Evolutionary conservation across 139 green algal species (phyloP).

Genomic region (Picochlorum costavermella): DNA sequence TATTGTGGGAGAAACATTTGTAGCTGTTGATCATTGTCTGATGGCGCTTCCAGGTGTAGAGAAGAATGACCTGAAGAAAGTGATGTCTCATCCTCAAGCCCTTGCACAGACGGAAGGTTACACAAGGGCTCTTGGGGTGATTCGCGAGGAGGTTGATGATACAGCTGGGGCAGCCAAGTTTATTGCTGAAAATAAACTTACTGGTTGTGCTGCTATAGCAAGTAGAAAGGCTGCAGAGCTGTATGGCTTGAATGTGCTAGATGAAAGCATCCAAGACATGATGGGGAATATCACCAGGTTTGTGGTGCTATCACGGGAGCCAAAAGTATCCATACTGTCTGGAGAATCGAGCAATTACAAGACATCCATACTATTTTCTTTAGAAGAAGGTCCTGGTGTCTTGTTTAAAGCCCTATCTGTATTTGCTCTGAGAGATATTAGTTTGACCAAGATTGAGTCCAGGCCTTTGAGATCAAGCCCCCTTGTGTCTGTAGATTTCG

Average conservation of each 20-base stretch:
- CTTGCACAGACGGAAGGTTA: constrained; percentile 68
- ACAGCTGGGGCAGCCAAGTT: constrained; percentile 81
- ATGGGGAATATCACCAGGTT: constrained; percentile 92
- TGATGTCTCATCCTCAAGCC: constrained; percentile 87
- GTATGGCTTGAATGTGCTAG: constrained; percentile 65
- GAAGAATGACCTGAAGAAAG: constrained; percentile 65
- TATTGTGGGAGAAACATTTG: constrained; percentile 78
- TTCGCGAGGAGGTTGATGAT: constrained; percentile 80
- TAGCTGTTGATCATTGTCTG: constrained; percentile 91
- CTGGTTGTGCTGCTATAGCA: constrained; percentile 50
- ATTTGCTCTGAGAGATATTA: constrained; percentile 93
- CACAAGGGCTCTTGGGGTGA: constrained; percentile 47
- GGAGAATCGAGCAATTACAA: constrained; percentile 45
- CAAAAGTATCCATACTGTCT: constrained; percentile 37
- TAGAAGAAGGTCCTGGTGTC: constrained; percentile 71
- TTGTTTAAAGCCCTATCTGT: constrained; percentile 95
- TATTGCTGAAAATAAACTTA: constrained; percentile 40
- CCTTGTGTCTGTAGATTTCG: constrained; percentile 12
- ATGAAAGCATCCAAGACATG: constrained; percentile 77
- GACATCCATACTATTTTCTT: constrained; percentile 87
- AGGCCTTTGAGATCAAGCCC: constrained; percentile 61
- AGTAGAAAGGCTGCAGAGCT: constrained; percentile 55
- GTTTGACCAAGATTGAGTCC: constrained; percentile 96
- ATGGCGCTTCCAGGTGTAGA: constrained; percentile 77
- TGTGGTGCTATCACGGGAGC: constrained; percentile 87